phyloP scores from a whole-genome alignment of 768 basidiomycete genomes.

The Zangia roseola region DNA sequence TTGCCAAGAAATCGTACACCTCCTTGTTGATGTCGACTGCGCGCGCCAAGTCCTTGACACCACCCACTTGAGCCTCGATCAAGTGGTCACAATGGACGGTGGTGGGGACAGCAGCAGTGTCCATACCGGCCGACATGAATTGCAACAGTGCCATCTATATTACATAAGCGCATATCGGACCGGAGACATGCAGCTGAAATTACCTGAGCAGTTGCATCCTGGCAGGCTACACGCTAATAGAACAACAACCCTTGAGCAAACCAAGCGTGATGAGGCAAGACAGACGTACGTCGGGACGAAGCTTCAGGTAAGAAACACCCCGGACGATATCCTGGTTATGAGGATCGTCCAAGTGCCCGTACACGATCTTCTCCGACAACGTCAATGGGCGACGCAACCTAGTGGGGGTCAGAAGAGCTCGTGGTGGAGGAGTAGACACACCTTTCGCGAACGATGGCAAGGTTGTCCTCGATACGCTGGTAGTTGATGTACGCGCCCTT shows the following conservation, averaged over 20 bases:
- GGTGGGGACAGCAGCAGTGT: constrained; percentile 95
- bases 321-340: constrained; percentile 88
- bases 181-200: constrained; percentile 20
- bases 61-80: constrained; percentile 95
- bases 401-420: constrained; percentile 1
- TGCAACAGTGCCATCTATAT: constrained; percentile 96
- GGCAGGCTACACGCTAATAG: constrained; percentile 78
- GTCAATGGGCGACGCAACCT: constrained; percentile 91
- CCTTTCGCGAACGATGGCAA: constrained; percentile 83
- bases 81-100: constrained; percentile 99
- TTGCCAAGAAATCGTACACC: constrained; percentile 99
- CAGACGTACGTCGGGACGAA: constrained; percentile 88
- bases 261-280: not conserved
- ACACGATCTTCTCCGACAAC: constrained; percentile 94
- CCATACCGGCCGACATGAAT: constrained; percentile 99
- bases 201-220: constrained; percentile 88
- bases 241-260: constrained; percentile 5
- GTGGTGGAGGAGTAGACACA: constrained; percentile 43
- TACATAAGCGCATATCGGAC: constrained; percentile 26
- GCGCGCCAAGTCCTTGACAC: constrained; percentile 89
- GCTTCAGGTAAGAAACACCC: constrained; percentile 93
- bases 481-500: constrained; percentile 87
- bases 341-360: constrained; percentile 97
- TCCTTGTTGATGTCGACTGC: constrained; percentile 95
- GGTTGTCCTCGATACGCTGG: constrained; percentile 97